Conservation (phyloP, 2,329 filamentous ascomycete genomes). For the Davidsoniella neocaledoniae region DNA sequence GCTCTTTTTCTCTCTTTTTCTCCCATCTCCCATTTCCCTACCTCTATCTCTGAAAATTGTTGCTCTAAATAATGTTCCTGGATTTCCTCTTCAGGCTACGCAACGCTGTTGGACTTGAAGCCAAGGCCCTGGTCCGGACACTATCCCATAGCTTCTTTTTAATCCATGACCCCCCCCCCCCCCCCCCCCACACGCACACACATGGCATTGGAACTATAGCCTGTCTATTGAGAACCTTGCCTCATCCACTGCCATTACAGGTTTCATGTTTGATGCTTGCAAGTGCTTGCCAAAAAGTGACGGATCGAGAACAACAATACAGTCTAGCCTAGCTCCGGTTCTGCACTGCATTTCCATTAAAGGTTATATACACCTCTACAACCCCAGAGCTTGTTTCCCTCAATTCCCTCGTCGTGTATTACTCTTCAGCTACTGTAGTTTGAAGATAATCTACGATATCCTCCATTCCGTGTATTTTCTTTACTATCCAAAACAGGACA, state of each 20-base stretch:
- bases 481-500: too few species aligned
- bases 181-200: neutral
- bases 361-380: slow-evolving; percentile 9
- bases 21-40: too few species aligned
- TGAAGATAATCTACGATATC: too few species aligned
- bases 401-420: too few species aligned
- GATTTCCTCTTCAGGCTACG: neutral
- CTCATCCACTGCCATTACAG: slow-evolving; percentile 3
- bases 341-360: slow-evolving; percentile 3
- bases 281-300: neutral
- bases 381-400: slow-evolving; percentile 5
- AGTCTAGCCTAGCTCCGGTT: neutral
- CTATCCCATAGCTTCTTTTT: neutral
- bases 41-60: too few species aligned
- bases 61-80: too few species aligned
- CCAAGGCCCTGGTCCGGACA: too few species aligned
- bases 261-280: slow-evolving; percentile 5
- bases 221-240: neutral
- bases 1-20: too few species aligned
- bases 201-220: slow-evolving; percentile 2
- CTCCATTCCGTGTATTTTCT: too few species aligned
- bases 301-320: neutral
- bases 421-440: too few species aligned
- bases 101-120: neutral
- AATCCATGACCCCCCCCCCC: neutral